Base-by-base conservation (phyloP, 805 yeast species). In the Vanderwaltozyma tropicalis region DNA sequence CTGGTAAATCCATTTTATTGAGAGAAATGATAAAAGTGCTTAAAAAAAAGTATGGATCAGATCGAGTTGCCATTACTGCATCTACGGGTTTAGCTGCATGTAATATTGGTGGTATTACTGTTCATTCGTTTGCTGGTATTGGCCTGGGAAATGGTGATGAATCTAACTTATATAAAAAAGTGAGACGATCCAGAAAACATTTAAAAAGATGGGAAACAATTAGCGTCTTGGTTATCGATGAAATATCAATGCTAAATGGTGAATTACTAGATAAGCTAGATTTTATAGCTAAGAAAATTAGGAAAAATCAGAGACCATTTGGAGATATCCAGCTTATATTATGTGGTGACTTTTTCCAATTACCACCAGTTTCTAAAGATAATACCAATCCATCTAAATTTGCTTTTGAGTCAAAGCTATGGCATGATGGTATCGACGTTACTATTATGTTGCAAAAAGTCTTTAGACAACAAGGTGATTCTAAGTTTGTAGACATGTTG, bases 1-100 rank as follows among this genome's bases (percentile, higher is more conserved):
- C 98, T 0, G 98, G 98, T 54, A 92, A 92, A 55, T 89, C 98
- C 1, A 80, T 92, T 4, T 64, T 92, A n/a, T 63, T 92, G 35
- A 70, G 72, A 43, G 67, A 75, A 10, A 65, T 83, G 27, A 81
- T 83, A 38, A 71, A 72, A 48, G 59, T 67, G 0, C 54, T 83
- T 38, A 67, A 62, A 43, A 42, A 46, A 1, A 68, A 66, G 41
- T 68, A 74, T 53, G 67, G 70, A 0, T 44, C 45, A 0, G 74
- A 71, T 2, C 53, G 63, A 12, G 84, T 83, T 4, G 87, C 81
- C 0, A 80, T 83, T 1, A 81, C 92, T 0, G 94, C 94, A 0
- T 81, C 92, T 0, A 83, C 94, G 1, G 94, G 94, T 0, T 59
- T 83, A 19, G 94, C 94, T 0, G 88, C 92, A 3, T 77, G 83